phyloP scores from a whole-genome alignment of 2,329 filamentous ascomycete genomes.

The Hypoxylon sp. region DNA sequence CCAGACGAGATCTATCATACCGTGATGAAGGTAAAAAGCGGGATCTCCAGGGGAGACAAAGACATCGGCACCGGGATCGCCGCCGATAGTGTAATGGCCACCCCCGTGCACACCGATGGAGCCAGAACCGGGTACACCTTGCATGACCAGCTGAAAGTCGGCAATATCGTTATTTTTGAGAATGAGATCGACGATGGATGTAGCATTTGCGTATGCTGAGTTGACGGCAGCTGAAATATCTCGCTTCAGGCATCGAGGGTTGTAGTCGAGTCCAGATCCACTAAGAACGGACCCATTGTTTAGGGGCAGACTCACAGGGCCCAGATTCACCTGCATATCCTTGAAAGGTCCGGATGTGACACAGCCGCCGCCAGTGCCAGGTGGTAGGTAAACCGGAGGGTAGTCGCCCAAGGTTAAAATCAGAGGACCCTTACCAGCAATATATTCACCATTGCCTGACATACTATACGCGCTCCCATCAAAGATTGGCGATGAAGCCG shows the following conservation, averaged over 20 bases:
- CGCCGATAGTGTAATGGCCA: conserved; percentile 50
- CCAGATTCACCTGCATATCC: conserved; percentile 50
- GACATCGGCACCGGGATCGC: conserved; percentile 46
- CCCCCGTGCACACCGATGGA: conserved; percentile 48
- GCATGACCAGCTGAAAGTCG: conserved; percentile 54
- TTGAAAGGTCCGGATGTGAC: conserved; percentile 58
- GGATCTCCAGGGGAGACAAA: conserved; percentile 42
- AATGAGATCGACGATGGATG: conserved; percentile 46
- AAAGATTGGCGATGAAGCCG: conserved; percentile 59
- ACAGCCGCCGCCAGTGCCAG: conserved; percentile 64
- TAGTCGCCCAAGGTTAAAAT: conserved; percentile 19
- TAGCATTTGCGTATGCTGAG: conserved; percentile 38
- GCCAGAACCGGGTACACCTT: conserved; percentile 48
- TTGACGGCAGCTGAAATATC: conserved; percentile 46
- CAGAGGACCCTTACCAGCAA: conserved; percentile 36
- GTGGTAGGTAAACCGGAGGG: conserved; percentile 49
- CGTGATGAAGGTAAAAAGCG: conserved; percentile 45
- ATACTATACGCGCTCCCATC: conserved; percentile 60
- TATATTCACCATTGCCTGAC: conserved; percentile 55
- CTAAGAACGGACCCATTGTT: conserved; percentile 34
- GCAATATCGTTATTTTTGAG: conserved; percentile 44
- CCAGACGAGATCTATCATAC: conserved; percentile 40
- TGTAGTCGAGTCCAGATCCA: conserved; percentile 48
- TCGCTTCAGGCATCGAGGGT: conserved; percentile 54
- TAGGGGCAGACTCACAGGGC: conserved; percentile 45